Base-by-base conservation (phyloP, 2,329 filamentous ascomycete genomes). In the Fusarium beomiforme region DNA sequence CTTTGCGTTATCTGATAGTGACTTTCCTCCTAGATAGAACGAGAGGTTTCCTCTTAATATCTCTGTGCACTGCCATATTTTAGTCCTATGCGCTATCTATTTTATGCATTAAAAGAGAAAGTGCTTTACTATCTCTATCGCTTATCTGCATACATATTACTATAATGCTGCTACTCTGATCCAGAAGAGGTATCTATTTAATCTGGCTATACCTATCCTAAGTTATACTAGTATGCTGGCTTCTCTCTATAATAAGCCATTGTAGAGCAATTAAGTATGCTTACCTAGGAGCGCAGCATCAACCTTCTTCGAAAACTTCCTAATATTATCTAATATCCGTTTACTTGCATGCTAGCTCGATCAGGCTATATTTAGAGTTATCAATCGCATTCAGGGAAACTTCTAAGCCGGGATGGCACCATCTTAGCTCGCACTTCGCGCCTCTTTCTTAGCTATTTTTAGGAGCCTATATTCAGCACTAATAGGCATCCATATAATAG, bases 11-110 rank as follows among this genome's bases (percentile, higher is more conserved):
- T 72, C 68, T 56, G 49, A 60, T 36, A 26, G 63, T 54, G 54
- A 74, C 43, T 76, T 79, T 61, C 73, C 69, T 67, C 69, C 65
- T 14, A 69, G 59, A 47, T 56, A 71, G 56, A 71, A 71, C 26
- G 62, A 69, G 12, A 69, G 36, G 29, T 71, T 64, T 29, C 56
- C 69, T 67, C 55, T 51, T 21, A 31, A 54, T 50, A 44, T 64
- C 37, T 66, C 54, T 1, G 59, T 68, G 49, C 60, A 65, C 44
- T 59, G 54, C 24, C 60, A 4, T 39, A 68, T 63, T 47, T 70
- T 44, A 19, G 42, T 44, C 34, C 29, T 59, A 37, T 64, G 36
- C 16, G 49, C 24, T 53, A 34, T 39, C 23, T 17, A 39, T 31
- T 53, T 39, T 9, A 0, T 53, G 34, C 49, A 72, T 37, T 56